Evolutionary conservation across 768 basidiomycete species (phyloP), one percentile per base, ranked within the genome.

Genomic region (Boletales sp.): DNA sequence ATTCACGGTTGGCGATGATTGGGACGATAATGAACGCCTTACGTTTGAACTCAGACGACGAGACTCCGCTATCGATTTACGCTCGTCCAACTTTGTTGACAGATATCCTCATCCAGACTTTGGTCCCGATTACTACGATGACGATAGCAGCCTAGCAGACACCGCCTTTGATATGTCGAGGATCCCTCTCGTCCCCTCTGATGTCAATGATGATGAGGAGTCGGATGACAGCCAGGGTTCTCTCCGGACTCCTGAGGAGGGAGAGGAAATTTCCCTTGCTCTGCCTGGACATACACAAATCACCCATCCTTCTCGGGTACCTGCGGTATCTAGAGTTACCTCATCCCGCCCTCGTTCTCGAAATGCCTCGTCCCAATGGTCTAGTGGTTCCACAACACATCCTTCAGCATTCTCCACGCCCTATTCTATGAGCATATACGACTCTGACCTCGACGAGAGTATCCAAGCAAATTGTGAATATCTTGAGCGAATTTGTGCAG

Each of bases 401-500:
- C 17, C 46, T 41, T 32, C 53, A 12, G 10, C 39, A 21, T n/a
- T 41, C n/a, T 19, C 39, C 1, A 30, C 50, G 43, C 10, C 41
- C 32, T 24, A 42, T 19, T 27, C 24, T 34, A 36, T 27, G 49
- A 39, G 17, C 40, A 17, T 17, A 52, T 39, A 40, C n/a, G 50
- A 54, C n/a, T n/a, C 30, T 6, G 14, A 4, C 48, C 43, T 44
- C 2, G 52, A 58, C 1, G 65, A 63, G 12, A 35, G 50, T 35
- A 43, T 61, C 44, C 37, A 59, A 10, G 30, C 53, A 2, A 64
- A 50, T 17, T 24, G 58, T 18, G 53, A 46, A 13, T 47, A 55
- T 12, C 61, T 79, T 31, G 64, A 66, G 1, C 74, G 69, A 13
- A 68, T 82, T 18, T 68, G 65, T 12, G 66, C 72, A 12, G 70